Conservation (phyloP, 768 basidiomycete genomes). For the Suillus luteus region DNA sequence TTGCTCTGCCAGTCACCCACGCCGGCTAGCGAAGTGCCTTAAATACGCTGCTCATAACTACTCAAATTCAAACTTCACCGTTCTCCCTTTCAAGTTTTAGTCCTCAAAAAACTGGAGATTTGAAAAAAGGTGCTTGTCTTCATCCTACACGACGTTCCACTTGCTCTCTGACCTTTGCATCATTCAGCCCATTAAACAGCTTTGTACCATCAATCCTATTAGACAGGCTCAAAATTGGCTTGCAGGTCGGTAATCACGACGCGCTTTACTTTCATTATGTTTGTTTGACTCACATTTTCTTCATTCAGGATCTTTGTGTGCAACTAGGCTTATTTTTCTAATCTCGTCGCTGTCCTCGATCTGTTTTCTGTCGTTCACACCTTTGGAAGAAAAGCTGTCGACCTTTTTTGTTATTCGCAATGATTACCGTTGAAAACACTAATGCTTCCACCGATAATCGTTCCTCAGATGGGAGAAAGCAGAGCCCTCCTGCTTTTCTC, state of each 20-base stretch:
- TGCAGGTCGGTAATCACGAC: conserved; percentile 49
- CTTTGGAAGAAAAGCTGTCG: conserved; percentile 53
- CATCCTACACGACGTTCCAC: conserved; percentile 20
- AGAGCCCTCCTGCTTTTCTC: conserved; percentile 89
- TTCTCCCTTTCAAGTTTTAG: conserved; percentile 33
- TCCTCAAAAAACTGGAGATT: conserved; percentile 34
- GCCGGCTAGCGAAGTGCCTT: conserved; percentile 42
- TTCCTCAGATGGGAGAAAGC: conserved; percentile 71
- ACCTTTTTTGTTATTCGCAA: conserved; percentile 49
- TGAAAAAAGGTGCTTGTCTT: conserved; percentile 47
- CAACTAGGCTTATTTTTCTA: conserved; percentile 61
- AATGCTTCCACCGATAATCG: conserved; percentile 73
- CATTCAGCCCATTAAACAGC: conserved; percentile 49
- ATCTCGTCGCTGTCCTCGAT: conserved; percentile 49
- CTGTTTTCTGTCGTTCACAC: conserved; percentile 45
- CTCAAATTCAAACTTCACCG: conserved; percentile 31
- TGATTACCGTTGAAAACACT: conserved; percentile 75
- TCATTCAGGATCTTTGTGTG: conserved; percentile 61
- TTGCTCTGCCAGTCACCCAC: conserved; percentile 34
- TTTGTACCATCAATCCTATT: conserved; percentile 83
- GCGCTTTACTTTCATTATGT: conserved; percentile 25
- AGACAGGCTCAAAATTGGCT: conserved; percentile 78
- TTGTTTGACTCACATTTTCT: conserved; percentile 26
- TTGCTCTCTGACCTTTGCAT: conserved; percentile 19
- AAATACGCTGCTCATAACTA: conserved; percentile 39